Percentiles rank a stretch among this genome's conserved stretches.
Conservation (phyloP, 2,329 filamentous ascomycete species). For the Aureobasidium mangrovei region DNA sequence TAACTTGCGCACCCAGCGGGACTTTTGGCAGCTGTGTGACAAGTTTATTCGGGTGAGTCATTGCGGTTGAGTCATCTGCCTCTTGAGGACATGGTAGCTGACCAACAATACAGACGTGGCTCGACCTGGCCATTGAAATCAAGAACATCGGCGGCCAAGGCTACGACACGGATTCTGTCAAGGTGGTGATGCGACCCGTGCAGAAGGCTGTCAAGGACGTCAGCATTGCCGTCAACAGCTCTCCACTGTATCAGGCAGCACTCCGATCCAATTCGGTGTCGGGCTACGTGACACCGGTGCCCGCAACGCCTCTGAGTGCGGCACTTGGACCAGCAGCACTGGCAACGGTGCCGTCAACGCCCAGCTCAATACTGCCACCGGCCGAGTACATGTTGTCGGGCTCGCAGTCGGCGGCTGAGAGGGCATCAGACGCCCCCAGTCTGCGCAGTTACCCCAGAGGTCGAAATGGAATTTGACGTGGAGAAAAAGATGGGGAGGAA, state of each 20-base stretch:
- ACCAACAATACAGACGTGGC: conserved; percentile 48
- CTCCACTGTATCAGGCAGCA: conserved; percentile 48
- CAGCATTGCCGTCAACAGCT: conserved; percentile 59
- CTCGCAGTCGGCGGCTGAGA: conserved; percentile 1
- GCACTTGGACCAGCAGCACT: conserved; percentile 84
- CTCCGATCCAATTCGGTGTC: conserved; percentile 9
- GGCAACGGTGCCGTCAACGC: conserved; percentile 72
- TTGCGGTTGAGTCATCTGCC: background rate
- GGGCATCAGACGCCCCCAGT: conserved; percentile 5
- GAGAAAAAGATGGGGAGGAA: background rate
- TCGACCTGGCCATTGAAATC: conserved; percentile 54
- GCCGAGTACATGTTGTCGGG: conserved; percentile 9
- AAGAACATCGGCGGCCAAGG: conserved; percentile 35
- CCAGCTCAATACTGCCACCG: conserved; percentile 8
- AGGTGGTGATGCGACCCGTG: conserved; percentile 65
- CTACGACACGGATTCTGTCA: conserved; percentile 53
- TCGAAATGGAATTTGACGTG: background rate
- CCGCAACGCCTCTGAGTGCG: conserved; percentile 82
- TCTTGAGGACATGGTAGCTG: conserved; percentile 1
- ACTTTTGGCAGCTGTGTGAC: conserved; percentile 64
- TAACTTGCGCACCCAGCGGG: conserved; percentile 55
- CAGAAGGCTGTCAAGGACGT: conserved; percentile 79
- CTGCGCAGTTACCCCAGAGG: conserved; percentile 6
- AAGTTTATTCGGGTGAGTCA: conserved; percentile 51
- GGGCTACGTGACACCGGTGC: conserved; percentile 51